Percentiles rank a stretch among this genome's conserved stretches.
Evolutionary conservation across 2,329 filamentous ascomycete genomes (phyloP).

Genomic region (Emericellopsis cladophorae): DNA sequence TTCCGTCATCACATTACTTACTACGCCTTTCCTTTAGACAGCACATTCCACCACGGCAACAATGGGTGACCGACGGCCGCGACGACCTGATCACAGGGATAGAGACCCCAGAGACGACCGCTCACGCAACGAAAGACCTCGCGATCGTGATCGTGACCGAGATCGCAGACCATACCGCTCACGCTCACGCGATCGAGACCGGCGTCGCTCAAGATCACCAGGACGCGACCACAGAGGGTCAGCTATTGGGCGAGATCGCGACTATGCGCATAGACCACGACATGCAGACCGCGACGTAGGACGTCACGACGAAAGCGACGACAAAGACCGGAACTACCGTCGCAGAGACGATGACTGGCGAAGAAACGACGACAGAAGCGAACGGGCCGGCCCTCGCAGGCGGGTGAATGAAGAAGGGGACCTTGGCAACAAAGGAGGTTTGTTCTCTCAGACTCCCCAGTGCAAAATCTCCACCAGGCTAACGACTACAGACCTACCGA

Average conservation of each 20-base stretch:
- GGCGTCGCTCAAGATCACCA: conserved; percentile 14
- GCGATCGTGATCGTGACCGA: conserved; percentile 15
- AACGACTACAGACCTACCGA: background rate
- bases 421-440: background rate
- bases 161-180: conserved; percentile 19
- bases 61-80: conserved; percentile 19
- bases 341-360: background rate
- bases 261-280: conserved; percentile 21
- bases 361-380: conserved; percentile 6
- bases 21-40: conserved; percentile 2
- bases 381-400: background rate
- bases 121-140: conserved; percentile 13
- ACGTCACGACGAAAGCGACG: conserved; percentile 9
- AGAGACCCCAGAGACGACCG: conserved; percentile 6
- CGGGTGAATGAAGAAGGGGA: background rate
- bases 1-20: background rate
- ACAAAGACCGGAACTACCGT: background rate
- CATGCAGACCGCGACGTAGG: conserved; percentile 11
- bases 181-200: conserved; percentile 18
- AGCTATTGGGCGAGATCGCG: conserved; percentile 15
- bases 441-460: no score
- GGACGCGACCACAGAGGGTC: conserved; percentile 20
- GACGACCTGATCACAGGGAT: conserved; percentile 27
- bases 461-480: no score
- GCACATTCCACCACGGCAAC: background rate